These are phyloP conservation scores for Pseudofabraea citricarpa DNA, from an alignment of 2,329 filamentous ascomycete genomes.

Conservation along the genomic window DNA sequence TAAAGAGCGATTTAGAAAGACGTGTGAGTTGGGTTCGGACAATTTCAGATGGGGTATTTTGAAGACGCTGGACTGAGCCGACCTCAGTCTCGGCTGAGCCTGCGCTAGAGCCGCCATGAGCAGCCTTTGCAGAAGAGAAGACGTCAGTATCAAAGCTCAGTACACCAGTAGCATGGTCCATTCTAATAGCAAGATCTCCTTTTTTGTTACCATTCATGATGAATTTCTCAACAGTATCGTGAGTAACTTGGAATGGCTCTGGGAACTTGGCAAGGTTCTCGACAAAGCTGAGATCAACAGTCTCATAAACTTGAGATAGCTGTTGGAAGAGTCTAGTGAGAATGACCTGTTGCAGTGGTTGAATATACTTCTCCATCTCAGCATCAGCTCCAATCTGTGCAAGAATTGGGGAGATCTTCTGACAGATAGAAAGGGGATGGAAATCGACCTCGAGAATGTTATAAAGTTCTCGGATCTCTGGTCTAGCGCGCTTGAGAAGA, in stretches of 20 bases:
- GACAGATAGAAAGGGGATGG: conserved; percentile 96
- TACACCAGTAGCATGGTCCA: conserved; percentile 91
- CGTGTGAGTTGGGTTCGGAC: conserved; percentile 91
- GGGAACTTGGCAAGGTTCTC: conserved; percentile 93
- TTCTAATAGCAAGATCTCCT: conserved; percentile 91
- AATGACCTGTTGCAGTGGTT: conserved; percentile 96
- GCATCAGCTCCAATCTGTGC: conserved; percentile 87
- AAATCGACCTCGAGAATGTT: conserved; percentile 99
- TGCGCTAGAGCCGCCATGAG: conserved; percentile 75
- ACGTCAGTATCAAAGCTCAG: conserved; percentile 98
- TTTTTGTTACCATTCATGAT: conserved; percentile 99
- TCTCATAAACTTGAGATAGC: conserved; percentile 97
- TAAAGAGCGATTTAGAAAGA: conserved; percentile 83
- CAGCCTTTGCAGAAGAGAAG: conserved; percentile 92
- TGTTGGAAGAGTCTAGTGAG: conserved; percentile 98
- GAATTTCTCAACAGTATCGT: conserved; percentile 95
- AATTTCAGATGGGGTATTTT: conserved; percentile 97
- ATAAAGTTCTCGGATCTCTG: conserved; percentile 95
- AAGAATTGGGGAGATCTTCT: conserved; percentile 97
- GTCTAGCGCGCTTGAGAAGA: conserved; percentile 83
- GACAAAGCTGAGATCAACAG: conserved; percentile 90
- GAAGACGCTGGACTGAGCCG: conserved; percentile 85
- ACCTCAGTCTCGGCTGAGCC: conserved; percentile 85
- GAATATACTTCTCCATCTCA: conserved; percentile 96
- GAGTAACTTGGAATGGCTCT: conserved; percentile 88